These are phyloP conservation scores for Phylloporus sp. DNA, from an alignment of 1,284 basidiomycete species.

Conservation along the genomic window DNA sequence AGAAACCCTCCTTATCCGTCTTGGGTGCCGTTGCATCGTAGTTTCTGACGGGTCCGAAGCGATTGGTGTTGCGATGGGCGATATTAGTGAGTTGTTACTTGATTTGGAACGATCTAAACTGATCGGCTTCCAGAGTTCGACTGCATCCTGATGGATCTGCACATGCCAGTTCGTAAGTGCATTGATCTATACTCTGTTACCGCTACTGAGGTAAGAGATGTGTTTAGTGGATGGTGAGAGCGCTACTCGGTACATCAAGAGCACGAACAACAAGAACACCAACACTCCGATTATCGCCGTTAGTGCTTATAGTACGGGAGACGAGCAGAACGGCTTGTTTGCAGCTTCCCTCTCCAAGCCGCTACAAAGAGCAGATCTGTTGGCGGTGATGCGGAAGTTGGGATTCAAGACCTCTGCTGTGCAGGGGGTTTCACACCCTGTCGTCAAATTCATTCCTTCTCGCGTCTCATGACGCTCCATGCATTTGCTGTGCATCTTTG, in stretches of 20 bases:
- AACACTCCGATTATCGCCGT: slow-evolving; percentile 92
- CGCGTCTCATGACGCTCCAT: slow-evolving; percentile 36
- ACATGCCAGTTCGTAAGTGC: slow-evolving; percentile 85
- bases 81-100: slow-evolving; percentile 74
- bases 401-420: slow-evolving; percentile 89
- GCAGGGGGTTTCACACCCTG: slow-evolving; percentile 51
- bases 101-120: slow-evolving; percentile 15
- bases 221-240: slow-evolving; percentile 86
- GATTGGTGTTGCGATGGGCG: slow-evolving; percentile 95
- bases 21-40: slow-evolving; percentile 93
- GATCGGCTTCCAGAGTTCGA: slow-evolving; percentile 68
- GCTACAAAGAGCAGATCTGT: slow-evolving; percentile 82
- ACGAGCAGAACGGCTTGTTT: slow-evolving; percentile 81
- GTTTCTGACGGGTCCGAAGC: slow-evolving; percentile 97
- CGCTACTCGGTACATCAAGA: slow-evolving; percentile 92
- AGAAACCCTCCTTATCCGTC: slow-evolving; percentile 88
- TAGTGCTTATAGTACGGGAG: slow-evolving; percentile 78
- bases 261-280: slow-evolving; percentile 90
- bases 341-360: slow-evolving; percentile 88
- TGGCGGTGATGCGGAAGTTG: slow-evolving; percentile 79
- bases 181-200: not conserved
- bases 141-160: slow-evolving; percentile 87
- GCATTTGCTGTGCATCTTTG: slow-evolving; percentile 30
- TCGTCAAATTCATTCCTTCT: slow-evolving; percentile 53
- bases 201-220: slow-evolving; percentile 8